Conservation (phyloP, 1,284 basidiomycete species). For the Wallemia mellicola region DNA sequence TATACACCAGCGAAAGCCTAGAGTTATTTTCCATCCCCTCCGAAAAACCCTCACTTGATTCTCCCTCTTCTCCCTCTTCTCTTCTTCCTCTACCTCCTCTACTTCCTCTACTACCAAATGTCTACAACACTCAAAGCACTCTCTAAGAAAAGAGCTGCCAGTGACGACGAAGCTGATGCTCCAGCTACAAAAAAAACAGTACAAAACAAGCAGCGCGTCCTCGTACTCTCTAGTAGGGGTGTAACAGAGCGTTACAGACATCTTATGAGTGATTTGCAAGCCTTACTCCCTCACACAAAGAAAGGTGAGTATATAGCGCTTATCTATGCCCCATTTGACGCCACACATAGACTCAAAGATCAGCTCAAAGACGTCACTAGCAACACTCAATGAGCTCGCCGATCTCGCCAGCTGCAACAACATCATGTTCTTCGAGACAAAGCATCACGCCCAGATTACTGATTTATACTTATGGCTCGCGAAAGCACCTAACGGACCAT, state of each 20-base stretch:
- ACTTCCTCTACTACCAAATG: not conserved
- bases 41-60: too few species aligned
- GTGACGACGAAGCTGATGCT: constrained; percentile 8
- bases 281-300: constrained; percentile 75
- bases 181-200: constrained; percentile 22
- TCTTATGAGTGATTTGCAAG: constrained; percentile 79
- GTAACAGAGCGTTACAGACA: constrained; percentile 92
- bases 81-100: too few species aligned
- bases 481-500: constrained; percentile 91
- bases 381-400: constrained; percentile 81
- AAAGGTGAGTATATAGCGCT: constrained; percentile 32
- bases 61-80: too few species aligned
- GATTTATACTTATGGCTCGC: constrained; percentile 92
- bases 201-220: constrained; percentile 57
- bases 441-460: constrained; percentile 35
- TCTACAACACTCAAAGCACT: not conserved
- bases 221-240: constrained; percentile 75
- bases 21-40: too few species aligned
- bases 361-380: constrained; percentile 82
- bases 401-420: constrained; percentile 98
- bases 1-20: too few species aligned
- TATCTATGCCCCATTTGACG: not conserved
- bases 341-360: constrained; percentile 51
- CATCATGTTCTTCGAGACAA: constrained; percentile 84
- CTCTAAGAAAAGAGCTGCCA: not conserved